Conservation (phyloP, 2,329 filamentous ascomycete genomes). For the Incumbomyces lentus region DNA sequence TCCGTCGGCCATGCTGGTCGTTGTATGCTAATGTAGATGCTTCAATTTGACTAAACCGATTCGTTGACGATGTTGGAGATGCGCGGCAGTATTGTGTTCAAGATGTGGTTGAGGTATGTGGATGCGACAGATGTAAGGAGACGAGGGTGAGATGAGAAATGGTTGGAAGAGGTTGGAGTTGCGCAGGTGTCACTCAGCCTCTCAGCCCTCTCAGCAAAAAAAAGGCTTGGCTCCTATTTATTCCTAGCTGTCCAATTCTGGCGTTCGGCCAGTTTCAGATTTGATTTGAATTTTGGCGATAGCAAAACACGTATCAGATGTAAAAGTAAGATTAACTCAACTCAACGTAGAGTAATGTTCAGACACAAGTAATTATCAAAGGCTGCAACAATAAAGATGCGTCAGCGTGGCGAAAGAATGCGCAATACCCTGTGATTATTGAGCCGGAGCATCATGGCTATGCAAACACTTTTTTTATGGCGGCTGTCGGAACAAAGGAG, state of each 20-base stretch:
- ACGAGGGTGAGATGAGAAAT: background rate
- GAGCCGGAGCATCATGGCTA: background rate
- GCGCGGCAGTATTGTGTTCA: background rate
- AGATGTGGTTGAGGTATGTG: background rate
- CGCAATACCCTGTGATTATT: background rate
- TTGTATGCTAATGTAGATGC: background rate
- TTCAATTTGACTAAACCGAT: background rate
- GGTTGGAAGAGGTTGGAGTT: slow-evolving; percentile 5
- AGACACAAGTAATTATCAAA: background rate
- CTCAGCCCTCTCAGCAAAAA: background rate
- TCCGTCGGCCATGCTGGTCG: slow-evolving; percentile 41
- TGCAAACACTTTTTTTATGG: background rate
- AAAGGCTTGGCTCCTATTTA: slow-evolving; percentile 4
- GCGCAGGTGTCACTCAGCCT: slow-evolving; percentile 3
- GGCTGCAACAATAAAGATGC: background rate
- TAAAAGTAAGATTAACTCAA: too few species aligned
- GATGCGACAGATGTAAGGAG: slow-evolving; percentile 5
- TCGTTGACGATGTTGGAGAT: background rate
- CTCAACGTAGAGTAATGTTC: too few species aligned
- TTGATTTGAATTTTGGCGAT: too few species aligned
- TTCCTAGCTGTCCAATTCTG: background rate
- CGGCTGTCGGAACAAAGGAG: too few species aligned
- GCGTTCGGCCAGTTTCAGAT: too few species aligned
- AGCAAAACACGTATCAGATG: too few species aligned
- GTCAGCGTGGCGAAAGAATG: background rate